Percentiles rank a stretch among this genome's conserved stretches.
These are phyloP conservation scores for Rhizophora mangle DNA, from an alignment of 345 rosid species.

Conservation along the genomic window DNA sequence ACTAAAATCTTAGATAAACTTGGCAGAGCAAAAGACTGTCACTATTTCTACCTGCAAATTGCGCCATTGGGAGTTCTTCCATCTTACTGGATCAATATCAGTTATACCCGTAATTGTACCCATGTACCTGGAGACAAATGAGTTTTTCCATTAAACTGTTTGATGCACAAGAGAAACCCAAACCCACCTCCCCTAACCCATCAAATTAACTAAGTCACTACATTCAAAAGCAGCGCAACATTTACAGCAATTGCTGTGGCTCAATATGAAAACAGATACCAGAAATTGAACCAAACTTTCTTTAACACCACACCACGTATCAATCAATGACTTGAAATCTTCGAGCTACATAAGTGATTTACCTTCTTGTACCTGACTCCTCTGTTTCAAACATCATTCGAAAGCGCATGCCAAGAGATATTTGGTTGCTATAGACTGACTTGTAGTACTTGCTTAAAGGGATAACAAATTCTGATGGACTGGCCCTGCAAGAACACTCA, in stretches of 20 bases:
- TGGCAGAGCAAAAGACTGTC: background rate
- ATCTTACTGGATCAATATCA: conserved; percentile 86
- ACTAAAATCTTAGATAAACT: background rate
- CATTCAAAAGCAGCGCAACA: background rate
- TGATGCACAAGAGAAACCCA: background rate
- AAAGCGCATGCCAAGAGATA: conserved; percentile 91
- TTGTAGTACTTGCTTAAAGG: conserved; percentile 91
- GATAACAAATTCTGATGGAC: conserved; percentile 93
- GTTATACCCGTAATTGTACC: conserved; percentile 88
- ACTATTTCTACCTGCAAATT: conserved; percentile 64
- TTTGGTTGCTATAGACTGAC: conserved; percentile 68
- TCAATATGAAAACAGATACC: no score
- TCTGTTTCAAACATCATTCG: conserved; percentile 99
- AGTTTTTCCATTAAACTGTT: background rate
- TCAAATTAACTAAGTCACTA: background rate
- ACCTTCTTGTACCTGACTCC: conserved; percentile 85
- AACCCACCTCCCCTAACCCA: background rate
- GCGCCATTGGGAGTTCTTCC: conserved; percentile 98
- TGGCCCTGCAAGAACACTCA: conserved; percentile 50
- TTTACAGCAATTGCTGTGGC: background rate
- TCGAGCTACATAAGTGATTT: background rate
- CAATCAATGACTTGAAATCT: no score
- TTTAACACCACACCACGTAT: no score
- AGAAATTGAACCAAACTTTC: no score
- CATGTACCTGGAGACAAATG: conserved; percentile 66